Base-by-base conservation (phyloP, 1,284 basidiomycete species). In the Inonotus hispidus region DNA sequence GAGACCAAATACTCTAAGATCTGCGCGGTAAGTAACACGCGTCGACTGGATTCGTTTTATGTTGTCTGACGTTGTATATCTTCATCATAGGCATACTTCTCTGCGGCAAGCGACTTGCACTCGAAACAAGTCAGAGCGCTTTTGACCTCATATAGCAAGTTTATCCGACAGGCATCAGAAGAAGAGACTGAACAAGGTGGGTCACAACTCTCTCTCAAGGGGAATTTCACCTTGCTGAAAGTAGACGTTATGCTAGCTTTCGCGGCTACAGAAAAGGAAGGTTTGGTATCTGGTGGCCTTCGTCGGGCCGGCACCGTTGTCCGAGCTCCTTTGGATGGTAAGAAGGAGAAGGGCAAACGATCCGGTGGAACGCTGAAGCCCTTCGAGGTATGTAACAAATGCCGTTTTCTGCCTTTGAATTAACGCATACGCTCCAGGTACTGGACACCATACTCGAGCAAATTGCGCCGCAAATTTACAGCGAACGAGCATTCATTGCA, bases 401-500 rank as follows among this genome's bases (percentile, higher is more conserved):
- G 47, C 14, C 47, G 59, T 58, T 49, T 27, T 39, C 50, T 29
- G 46, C 37, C 19, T 58, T 38, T 45, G 41, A 27, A 14, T 47
- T 45, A 19, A 64, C 43, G 43, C 43, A 55, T 32, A 29, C 55
- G 53, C 65, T 25, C 13, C 35, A 95, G 88, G 90, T 88, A 0
- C 88, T 97, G 64, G 80, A 81, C 35, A 78, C 84, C 54, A 82
- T 92, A 11, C 75, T 98, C 2, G 84, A 89, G 53, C 87, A 92
- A 71, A 80, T 98, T 4, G 81, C 88, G 5, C 85, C 87, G 2
- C 80, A 90, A 57, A 80, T 98, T 14, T 85, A 88, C 61, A 82
- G 82, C 10, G 96, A 99, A 74, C 87, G 92, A 69, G 86, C 87
- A 16, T 98, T 98, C 73, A 87, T 98, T 64, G 83, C 88, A 8